phyloP scores from a whole-genome alignment of 345 rosid species.

The Sapria himalayana region DNA sequence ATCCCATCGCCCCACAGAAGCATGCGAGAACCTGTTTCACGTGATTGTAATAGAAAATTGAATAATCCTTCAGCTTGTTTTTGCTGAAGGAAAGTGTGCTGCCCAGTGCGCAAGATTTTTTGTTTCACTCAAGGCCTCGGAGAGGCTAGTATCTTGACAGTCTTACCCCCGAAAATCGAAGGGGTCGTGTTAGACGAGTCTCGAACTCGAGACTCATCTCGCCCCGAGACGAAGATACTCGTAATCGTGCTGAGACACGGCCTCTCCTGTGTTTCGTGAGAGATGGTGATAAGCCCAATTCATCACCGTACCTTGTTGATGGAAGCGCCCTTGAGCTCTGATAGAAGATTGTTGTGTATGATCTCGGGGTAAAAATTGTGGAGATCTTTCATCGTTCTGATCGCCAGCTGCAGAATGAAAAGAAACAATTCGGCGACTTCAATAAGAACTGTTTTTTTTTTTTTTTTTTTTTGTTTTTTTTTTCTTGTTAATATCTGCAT shows the following conservation, averaged over 20 bases:
- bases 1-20: slow-evolving; percentile 30
- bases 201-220: too few relatives aligned
- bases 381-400: slow-evolving; percentile 50
- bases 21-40: slow-evolving; percentile 24
- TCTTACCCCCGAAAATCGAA: too few relatives aligned
- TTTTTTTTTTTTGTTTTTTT: neutral
- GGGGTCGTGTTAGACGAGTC: too few relatives aligned
- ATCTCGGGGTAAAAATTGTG: slow-evolving; percentile 41
- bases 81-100: too few relatives aligned
- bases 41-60: neutral
- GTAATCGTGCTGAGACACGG: too few relatives aligned
- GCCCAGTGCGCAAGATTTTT: too few relatives aligned
- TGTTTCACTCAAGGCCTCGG: too few relatives aligned
- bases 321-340: slow-evolving; percentile 23
- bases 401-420: slow-evolving; percentile 26
- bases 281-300: too few relatives aligned
- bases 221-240: too few relatives aligned
- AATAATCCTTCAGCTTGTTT: neutral
- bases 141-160: too few relatives aligned
- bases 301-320: slow-evolving; percentile 27
- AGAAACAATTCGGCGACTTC: slow-evolving; percentile 2
- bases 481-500: neutral
- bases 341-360: slow-evolving; percentile 16
- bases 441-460: too few relatives aligned
- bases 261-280: too few relatives aligned